These are phyloP conservation scores for Chlamydomonas sphaeroides DNA, from an alignment of 139 green algal genomes.

Conservation along the genomic window DNA sequence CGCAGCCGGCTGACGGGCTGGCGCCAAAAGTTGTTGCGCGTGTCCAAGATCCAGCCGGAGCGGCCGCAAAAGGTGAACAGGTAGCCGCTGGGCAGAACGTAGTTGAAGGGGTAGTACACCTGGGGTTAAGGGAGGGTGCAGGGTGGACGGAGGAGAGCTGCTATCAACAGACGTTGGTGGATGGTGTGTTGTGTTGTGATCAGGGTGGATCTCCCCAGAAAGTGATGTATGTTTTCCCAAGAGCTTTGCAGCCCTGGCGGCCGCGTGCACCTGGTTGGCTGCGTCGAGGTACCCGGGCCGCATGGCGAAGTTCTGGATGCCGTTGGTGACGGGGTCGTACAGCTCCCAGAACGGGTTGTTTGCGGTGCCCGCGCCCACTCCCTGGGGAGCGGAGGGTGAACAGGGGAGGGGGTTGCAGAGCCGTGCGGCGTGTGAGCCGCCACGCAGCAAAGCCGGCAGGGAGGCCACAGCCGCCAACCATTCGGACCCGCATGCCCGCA, in stretches of 20 bases:
- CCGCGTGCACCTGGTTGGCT: slow-evolving; percentile 27
- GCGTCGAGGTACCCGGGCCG: slow-evolving; percentile 22
- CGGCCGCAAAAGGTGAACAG: slow-evolving; percentile 46
- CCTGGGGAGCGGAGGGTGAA: no score
- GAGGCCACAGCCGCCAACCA: no score
- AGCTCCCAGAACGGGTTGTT: slow-evolving; percentile 54
- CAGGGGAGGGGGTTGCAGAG: no score
- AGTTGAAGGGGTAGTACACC: slow-evolving; percentile 53
- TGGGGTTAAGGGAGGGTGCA: neutral
- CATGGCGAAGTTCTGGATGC: neutral
- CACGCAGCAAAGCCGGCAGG: no score
- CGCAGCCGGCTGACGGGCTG: neutral
- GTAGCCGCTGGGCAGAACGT: slow-evolving; percentile 40
- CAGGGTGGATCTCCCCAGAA: no score
- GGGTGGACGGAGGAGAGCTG: no score
- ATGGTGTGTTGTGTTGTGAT: no score
- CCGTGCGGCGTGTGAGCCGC: no score
- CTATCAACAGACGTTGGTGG: no score
- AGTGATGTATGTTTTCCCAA: no score
- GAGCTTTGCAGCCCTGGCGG: no score
- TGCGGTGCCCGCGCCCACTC: slow-evolving; percentile 44
- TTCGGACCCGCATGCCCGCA: no score
- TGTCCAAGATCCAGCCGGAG: slow-evolving; percentile 33
- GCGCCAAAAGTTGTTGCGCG: neutral
- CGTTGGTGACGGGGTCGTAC: slow-evolving; percentile 25